Conservation (phyloP, 1,139 yeast genomes). For the Petasospora rhodanensis region DNA sequence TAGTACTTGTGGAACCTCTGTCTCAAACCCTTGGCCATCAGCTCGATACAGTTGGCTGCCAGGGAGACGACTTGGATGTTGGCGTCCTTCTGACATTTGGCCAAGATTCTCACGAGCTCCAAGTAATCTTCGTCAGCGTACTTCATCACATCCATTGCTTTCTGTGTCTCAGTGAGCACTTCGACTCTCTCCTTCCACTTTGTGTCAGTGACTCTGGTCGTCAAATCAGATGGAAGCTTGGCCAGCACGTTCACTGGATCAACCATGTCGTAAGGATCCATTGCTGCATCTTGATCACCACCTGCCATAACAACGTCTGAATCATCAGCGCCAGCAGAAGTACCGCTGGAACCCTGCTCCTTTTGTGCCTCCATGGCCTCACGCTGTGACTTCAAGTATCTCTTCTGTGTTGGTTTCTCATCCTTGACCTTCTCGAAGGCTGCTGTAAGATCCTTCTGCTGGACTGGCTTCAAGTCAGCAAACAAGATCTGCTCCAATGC, state of each 20-base stretch:
- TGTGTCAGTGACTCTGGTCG: conserved; percentile 49
- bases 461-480: conserved; percentile 81
- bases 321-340: conserved; percentile 26
- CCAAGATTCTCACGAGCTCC: conserved; percentile 53
- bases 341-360: conserved; percentile 17
- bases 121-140: conserved; percentile 64
- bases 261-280: conserved; percentile 52
- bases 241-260: conserved; percentile 58
- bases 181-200: conserved; percentile 95
- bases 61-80: conserved; percentile 82
- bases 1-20: conserved; percentile 51
- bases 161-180: conserved; percentile 64
- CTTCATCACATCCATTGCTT: conserved; percentile 44
- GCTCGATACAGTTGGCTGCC: conserved; percentile 67
- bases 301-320: conserved; percentile 45
- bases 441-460: conserved; percentile 76
- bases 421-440: conserved; percentile 54
- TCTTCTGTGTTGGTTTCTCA: conserved; percentile 47
- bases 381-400: conserved; percentile 52
- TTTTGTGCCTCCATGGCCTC: conserved; percentile 30
- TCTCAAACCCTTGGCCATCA: conserved; percentile 65
- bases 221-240: conserved; percentile 62
- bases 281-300: conserved; percentile 26
- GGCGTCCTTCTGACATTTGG: conserved; percentile 79
- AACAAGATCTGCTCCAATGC: conserved; percentile 57